Conservation (phyloP, 2,329 filamentous ascomycete genomes). For the Xylaria hypoxylon region DNA sequence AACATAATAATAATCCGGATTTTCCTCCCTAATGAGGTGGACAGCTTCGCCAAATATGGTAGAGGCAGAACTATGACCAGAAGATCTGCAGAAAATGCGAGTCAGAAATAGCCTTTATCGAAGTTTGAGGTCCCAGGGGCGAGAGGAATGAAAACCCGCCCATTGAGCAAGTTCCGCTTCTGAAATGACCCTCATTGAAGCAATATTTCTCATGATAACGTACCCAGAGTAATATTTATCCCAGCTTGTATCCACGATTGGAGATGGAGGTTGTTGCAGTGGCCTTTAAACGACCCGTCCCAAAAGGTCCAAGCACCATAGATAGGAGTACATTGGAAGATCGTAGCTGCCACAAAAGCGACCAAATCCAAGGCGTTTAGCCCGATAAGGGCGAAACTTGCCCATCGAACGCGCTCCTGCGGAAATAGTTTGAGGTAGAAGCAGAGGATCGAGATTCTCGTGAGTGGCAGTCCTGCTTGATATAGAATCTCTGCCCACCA, state of each 20-base stretch:
- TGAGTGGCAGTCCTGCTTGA: constrained; percentile 45
- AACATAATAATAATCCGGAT: constrained; percentile 53
- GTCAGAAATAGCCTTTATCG: constrained; percentile 7
- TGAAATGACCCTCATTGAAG: not conserved
- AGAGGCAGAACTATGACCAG: constrained; percentile 50
- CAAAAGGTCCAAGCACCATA: constrained; percentile 49
- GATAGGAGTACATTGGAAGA: constrained; percentile 51
- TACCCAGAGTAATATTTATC: constrained; percentile 49
- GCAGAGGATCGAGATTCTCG: constrained; percentile 54
- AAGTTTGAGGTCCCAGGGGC: not conserved
- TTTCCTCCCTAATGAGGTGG: constrained; percentile 50
- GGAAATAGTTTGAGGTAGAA: constrained; percentile 54
- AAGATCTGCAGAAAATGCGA: constrained; percentile 37
- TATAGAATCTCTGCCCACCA: constrained; percentile 38
- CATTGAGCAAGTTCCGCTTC: not conserved
- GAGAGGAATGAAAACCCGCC: not conserved
- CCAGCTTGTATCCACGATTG: constrained; percentile 51
- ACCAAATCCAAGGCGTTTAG: constrained; percentile 47
- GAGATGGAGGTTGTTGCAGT: constrained; percentile 51
- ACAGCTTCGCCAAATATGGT: constrained; percentile 47
- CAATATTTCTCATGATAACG: not conserved
- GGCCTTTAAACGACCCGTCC: constrained; percentile 50
- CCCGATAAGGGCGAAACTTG: constrained; percentile 46
- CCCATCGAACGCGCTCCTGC: constrained; percentile 44
- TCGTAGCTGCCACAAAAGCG: constrained; percentile 46